Evolutionary conservation across 2,329 filamentous ascomycete genomes (phyloP).

Genomic region (Cladosporium sp.): DNA sequence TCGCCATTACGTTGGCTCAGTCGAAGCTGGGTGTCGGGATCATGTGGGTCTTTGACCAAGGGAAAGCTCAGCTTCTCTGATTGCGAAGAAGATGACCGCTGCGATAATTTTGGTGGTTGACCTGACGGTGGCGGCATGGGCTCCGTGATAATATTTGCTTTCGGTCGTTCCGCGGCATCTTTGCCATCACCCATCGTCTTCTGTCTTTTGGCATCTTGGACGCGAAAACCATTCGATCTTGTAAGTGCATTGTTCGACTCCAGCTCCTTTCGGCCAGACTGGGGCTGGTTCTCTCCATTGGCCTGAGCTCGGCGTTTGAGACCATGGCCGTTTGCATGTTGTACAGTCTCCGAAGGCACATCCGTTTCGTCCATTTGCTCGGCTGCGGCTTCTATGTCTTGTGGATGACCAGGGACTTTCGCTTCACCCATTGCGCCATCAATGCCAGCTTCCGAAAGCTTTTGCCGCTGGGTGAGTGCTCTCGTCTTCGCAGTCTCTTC

Average conservation of each 20-base stretch:
- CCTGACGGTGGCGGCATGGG: constrained; percentile 11
- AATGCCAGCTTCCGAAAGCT: constrained; percentile 18
- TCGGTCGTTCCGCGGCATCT: too few relatives aligned
- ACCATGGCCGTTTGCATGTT: not conserved
- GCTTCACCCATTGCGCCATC: constrained; percentile 18
- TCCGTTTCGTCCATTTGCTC: constrained; percentile 14
- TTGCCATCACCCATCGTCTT: not conserved
- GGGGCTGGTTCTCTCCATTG: not conserved
- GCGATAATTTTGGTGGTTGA: constrained; percentile 19
- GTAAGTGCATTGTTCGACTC: constrained; percentile 3
- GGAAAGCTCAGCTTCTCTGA: constrained; percentile 56
- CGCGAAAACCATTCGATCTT: constrained; percentile 21
- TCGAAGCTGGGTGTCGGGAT: constrained; percentile 56
- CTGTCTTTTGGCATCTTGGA: constrained; percentile 18
- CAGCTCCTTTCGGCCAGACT: not conserved
- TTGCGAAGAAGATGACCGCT: constrained; percentile 33
- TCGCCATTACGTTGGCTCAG: constrained; percentile 52
- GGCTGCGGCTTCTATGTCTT: constrained; percentile 18
- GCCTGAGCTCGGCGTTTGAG: not conserved
- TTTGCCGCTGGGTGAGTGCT: constrained; percentile 27
- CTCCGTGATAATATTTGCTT: not conserved
- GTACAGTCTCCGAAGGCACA: constrained; percentile 10
- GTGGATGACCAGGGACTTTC: constrained; percentile 15
- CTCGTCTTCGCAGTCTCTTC: constrained; percentile 35
- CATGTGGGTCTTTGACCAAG: constrained; percentile 69